phyloP scores from a whole-genome alignment of 164 flowering plant genomes.

The Litsea cubeba region DNA sequence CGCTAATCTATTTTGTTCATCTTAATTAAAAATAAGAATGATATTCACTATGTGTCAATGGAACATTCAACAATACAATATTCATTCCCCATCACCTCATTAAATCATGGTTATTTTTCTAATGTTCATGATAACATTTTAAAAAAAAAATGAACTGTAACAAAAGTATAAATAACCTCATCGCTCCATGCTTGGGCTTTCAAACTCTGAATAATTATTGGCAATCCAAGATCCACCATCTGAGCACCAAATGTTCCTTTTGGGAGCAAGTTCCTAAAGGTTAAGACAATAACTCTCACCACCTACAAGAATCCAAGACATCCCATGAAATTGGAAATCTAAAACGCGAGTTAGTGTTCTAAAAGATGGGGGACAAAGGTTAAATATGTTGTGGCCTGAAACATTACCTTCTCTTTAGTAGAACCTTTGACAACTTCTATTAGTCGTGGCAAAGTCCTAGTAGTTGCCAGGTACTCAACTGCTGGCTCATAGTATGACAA shows the following conservation, averaged over 20 bases:
- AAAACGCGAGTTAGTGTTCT: neutral
- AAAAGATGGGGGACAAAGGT: neutral
- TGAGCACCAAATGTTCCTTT: conserved; percentile 91
- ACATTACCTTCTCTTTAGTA: conserved; percentile 88
- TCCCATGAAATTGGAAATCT: neutral
- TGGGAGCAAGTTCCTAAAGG: conserved; percentile 73
- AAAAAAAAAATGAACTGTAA: neutral
- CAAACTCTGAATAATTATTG: conserved; percentile 79
- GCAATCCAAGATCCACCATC: conserved; percentile 89
- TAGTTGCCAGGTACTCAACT: conserved; percentile 74
- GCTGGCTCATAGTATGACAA: conserved; percentile 95
- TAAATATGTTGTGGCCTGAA: neutral
- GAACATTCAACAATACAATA: neutral
- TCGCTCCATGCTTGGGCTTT: conserved; percentile 99
- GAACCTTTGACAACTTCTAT: conserved; percentile 85
- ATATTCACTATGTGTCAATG: neutral
- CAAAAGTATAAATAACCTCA: conserved; percentile 66
- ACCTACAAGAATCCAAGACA: conserved; percentile 45
- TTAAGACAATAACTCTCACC: conserved; percentile 85
- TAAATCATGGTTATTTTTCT: neutral
- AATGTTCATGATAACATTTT: neutral
- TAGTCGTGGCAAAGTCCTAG: conserved; percentile 71
- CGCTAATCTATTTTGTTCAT: neutral
- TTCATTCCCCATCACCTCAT: neutral
- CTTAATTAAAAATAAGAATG: neutral